Base-by-base conservation (phyloP, 73 alveolate species). In the Blepharisma japonicum region DNA sequence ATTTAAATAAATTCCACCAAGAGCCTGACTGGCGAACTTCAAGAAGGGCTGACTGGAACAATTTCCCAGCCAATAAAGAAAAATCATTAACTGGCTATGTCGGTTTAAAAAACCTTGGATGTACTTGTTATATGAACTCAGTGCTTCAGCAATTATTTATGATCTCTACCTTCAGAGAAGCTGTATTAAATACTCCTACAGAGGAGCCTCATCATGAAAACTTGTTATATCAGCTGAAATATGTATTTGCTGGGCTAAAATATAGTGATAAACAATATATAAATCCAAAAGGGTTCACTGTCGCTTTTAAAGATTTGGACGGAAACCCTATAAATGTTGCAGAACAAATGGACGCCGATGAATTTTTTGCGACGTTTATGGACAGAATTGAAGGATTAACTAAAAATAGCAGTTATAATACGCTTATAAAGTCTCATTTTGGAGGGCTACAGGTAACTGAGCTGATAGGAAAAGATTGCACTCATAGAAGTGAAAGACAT, bases 81-180 rank as follows among this genome's bases (percentile, higher is more conserved):
- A 87, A 89, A 76, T 71, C 89, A 25, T 70, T 71, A 48, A 45
- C 90, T 47, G 96, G 98, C 21, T 95, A 78, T 81, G 96, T 95
- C 14, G 99, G 99, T 38, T 77, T 96, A 56, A 89, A 85, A 78
- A 96, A 96, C 82, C 87, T 90, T 11, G 98, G 99, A 42, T 94
- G 98, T 56, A 96, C 98, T 53, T 96, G 99, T 80, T 96, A 96
- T 74, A 89, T 94, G 98, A 96, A 96, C 79, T 85, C 98, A 42
- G 71, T 94, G 39, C 79, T 96, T 54, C 93, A 96, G 77, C 94
- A 96, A 84, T 90, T 96, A 56, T 96, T 83, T 83, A 94, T 95
- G 97, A 88, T 94, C 27, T 94, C 96, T 9, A 89, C 92, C 51
- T 91, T 92, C 56, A 78, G 96, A 23, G 54, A 90, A 6, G 80